phyloP scores from a whole-genome alignment of 257 asterid species.

The Parsonsia alboflavescens region DNA sequence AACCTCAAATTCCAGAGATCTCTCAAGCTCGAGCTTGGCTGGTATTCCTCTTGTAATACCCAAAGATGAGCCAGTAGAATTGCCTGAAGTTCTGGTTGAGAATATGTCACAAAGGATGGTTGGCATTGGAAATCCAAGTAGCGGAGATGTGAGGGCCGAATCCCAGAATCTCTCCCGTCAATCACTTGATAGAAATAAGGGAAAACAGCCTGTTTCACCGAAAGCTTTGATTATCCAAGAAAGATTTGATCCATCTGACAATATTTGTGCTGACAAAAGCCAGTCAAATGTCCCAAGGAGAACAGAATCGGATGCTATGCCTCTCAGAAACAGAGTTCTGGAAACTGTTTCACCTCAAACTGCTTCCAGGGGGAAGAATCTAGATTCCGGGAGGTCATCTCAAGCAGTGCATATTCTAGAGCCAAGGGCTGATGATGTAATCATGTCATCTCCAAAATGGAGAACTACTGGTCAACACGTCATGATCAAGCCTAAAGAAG shows the following conservation, averaged over 20 bases:
- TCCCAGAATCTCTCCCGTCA: constrained; percentile 25
- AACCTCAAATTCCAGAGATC: constrained; percentile 26
- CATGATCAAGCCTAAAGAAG: constrained; percentile 50
- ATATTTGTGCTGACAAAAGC: constrained; percentile 20
- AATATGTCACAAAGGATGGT: constrained; percentile 23
- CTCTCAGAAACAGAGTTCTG: constrained; percentile 43
- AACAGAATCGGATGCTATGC: constrained; percentile 33
- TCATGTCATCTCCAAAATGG: constrained; percentile 19
- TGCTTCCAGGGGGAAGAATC: constrained; percentile 32
- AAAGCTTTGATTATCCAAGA: constrained; percentile 23
- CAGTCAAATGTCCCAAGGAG: constrained; percentile 15
- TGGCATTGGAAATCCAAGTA: constrained; percentile 25
- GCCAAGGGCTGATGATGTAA: constrained; percentile 21
- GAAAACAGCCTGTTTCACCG: constrained; percentile 40
- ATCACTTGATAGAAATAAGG: constrained; percentile 34
- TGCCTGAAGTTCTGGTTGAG: constrained; percentile 25
- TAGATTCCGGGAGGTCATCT: constrained; percentile 28
- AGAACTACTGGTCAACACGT: constrained; percentile 26
- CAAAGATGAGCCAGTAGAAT: constrained; percentile 59
- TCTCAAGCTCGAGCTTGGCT: constrained; percentile 17
- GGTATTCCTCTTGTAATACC: constrained; percentile 34
- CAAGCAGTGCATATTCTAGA: constrained; percentile 31
- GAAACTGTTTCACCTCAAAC: constrained; percentile 32
- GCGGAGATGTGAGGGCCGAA: constrained; percentile 22
- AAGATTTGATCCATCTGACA: constrained; percentile 27